These are phyloP conservation scores for Clavispora fructus DNA, from an alignment of 805 yeast genomes.

Conservation along the genomic window DNA sequence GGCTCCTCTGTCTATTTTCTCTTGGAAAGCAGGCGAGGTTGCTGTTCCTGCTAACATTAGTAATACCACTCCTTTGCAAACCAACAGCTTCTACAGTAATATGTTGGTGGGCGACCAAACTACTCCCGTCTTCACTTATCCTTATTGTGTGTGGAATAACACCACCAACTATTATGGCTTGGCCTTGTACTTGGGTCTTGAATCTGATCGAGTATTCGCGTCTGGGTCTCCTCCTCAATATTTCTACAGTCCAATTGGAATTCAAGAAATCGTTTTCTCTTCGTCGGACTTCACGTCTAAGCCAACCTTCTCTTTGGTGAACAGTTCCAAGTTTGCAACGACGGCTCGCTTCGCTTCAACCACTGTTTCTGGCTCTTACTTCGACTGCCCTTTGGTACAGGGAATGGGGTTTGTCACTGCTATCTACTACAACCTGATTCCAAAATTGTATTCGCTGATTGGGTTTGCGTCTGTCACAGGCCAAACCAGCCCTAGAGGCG, in stretches of 20 bases:
- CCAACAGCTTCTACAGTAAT: conserved; percentile 75
- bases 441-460: conserved; percentile 27
- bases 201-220: conserved; percentile 36
- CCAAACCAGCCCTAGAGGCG: not conserved
- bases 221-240: conserved; percentile 21
- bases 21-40: conserved; percentile 12
- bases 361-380: conserved; percentile 22
- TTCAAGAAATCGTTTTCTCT: conserved; percentile 52
- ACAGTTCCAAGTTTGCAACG: not conserved
- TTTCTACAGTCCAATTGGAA: conserved; percentile 52
- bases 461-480: not conserved
- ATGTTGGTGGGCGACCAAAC: conserved; percentile 52
- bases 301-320: conserved; percentile 20
- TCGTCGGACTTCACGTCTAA: conserved; percentile 43
- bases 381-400: conserved; percentile 49
- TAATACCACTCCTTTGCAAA: conserved; percentile 47
- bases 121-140: conserved; percentile 56
- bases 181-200: conserved; percentile 55
- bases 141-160: conserved; percentile 60
- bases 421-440: conserved; percentile 49
- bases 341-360: conserved; percentile 17
- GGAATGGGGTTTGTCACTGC: conserved; percentile 59
- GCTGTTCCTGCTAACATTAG: conserved; percentile 44
- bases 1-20: not conserved
- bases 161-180: conserved; percentile 45